phyloP scores from a whole-genome alignment of 441 rosid genomes.

The Gossypium schwendimanii region DNA sequence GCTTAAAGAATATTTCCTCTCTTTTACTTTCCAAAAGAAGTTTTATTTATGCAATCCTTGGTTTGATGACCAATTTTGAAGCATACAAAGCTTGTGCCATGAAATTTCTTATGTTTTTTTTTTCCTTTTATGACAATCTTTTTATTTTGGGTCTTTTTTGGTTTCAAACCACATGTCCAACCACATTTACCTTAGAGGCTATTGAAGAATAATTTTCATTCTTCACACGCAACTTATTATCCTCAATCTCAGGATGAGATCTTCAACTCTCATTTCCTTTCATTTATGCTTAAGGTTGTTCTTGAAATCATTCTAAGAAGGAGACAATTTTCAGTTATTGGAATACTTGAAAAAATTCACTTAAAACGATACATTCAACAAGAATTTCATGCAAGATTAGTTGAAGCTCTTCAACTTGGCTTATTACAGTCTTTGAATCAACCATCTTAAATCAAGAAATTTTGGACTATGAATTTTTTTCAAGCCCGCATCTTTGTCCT shows the following conservation, averaged over 20 bases:
- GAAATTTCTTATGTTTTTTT: background rate
- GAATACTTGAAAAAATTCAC: background rate
- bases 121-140: background rate
- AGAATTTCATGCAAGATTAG: background rate
- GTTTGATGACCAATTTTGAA: background rate
- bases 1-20: background rate
- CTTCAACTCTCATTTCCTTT: background rate
- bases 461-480: background rate
- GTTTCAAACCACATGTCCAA: background rate
- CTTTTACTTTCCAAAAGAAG: background rate
- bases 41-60: background rate
- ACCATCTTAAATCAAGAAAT: background rate
- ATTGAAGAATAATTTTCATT: background rate
- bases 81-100: background rate
- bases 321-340: background rate
- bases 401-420: background rate
- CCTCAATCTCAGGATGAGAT: background rate
- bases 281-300: background rate
- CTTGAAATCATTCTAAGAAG: background rate
- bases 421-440: background rate
- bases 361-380: background rate
- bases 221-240: background rate
- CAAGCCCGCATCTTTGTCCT: background rate
- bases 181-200: background rate
- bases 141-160: background rate